Evolutionary conservation across 225 moss, liverwort and hornwort species (phyloP), one percentile per base, ranked within the genome.

Genomic region (Physcomitrellopsis africana): DNA sequence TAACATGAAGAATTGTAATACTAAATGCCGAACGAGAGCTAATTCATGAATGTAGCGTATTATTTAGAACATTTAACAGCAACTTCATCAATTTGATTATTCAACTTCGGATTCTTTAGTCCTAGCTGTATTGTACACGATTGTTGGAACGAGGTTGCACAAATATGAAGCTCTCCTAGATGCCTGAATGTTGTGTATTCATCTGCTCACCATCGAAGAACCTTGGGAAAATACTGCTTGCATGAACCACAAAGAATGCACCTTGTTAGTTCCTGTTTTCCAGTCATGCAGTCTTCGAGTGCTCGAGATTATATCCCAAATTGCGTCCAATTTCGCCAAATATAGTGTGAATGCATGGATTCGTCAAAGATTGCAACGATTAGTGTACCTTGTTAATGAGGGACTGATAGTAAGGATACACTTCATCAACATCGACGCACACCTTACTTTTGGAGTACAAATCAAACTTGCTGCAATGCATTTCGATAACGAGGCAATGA

Each of bases 401-500:
- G 17, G 83, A 80, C 49, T 77, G 72, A n/a, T 89, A 92, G 73
- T 92, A 89, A 19, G 91, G 91, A 68, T 87, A 89, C 67, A 89
- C 83, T 60, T 76, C 77, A 56, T 89, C 89, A n/a, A 87, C 81
- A 53, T 89, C 87, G 13, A 89, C 75, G 15, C 73, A 11, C 15
- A 77, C 81, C 65, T 89, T 92, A 77, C 91, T 87, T 63, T 92
- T 92, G 63, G 89, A 89, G 76, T 92, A 92, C 65, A 92, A 73
- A 76, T 92, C 91, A 44, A 68, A 92, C 80, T 87, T 92, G 83
- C 91, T 92, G 81, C 77, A 53, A 55, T 15, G 3, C 32, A 37
- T 37, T 53, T 13, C 63, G 43, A 74, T 22, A 45, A 69, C 23
- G 29, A 56, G 54, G 37, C 17, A 23, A 46, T 20, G 24, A 37